phyloP scores from a whole-genome alignment of 805 yeast genomes.

The Citeromyces matritensis region DNA sequence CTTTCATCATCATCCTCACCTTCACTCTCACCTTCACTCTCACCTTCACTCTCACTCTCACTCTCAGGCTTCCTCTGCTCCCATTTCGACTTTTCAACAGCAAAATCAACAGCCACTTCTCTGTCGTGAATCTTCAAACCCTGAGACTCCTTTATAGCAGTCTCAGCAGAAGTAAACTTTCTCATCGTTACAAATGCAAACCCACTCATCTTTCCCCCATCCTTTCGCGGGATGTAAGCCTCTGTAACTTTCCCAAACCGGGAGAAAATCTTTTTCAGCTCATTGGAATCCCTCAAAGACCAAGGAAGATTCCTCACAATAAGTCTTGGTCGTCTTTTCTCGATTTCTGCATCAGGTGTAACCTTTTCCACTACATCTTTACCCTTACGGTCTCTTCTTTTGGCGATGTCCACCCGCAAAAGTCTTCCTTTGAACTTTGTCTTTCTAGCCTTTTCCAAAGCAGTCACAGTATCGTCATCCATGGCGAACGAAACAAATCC shows the following conservation, averaged over 20 bases:
- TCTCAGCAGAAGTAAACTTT: slow-evolving; percentile 59
- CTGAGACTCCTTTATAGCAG: slow-evolving; percentile 60
- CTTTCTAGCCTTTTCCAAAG: slow-evolving; percentile 53
- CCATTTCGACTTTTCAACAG: slow-evolving; percentile 83
- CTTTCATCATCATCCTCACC: slow-evolving; percentile 20
- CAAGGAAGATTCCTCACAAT: slow-evolving; percentile 91
- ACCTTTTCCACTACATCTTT: slow-evolving; percentile 5
- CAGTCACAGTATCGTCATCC: slow-evolving; percentile 73
- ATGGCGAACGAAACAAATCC: slow-evolving; percentile 86
- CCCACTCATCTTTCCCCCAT: slow-evolving; percentile 83
- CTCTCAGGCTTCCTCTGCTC: slow-evolving; percentile 33
- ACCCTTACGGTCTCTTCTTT: slow-evolving; percentile 69
- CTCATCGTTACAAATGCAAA: slow-evolving; percentile 92
- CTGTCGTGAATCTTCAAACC: slow-evolving; percentile 80
- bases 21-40: slow-evolving; percentile 22
- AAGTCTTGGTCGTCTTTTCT: slow-evolving; percentile 72
- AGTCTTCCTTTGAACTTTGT: slow-evolving; percentile 49
- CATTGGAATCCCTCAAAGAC: slow-evolving; percentile 74
- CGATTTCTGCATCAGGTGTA: slow-evolving; percentile 24
- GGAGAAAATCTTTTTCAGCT: slow-evolving; percentile 52
- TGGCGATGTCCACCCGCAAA: slow-evolving; percentile 76
- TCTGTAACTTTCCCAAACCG: slow-evolving; percentile 80
- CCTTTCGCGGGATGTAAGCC: slow-evolving; percentile 77
- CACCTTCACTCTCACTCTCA: slow-evolving; percentile 21
- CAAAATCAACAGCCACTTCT: slow-evolving; percentile 87